Evolutionary conservation across 2,329 filamentous ascomycete species (phyloP), one percentile per base, ranked within the genome.

Genomic region (Stemphylium beticola): DNA sequence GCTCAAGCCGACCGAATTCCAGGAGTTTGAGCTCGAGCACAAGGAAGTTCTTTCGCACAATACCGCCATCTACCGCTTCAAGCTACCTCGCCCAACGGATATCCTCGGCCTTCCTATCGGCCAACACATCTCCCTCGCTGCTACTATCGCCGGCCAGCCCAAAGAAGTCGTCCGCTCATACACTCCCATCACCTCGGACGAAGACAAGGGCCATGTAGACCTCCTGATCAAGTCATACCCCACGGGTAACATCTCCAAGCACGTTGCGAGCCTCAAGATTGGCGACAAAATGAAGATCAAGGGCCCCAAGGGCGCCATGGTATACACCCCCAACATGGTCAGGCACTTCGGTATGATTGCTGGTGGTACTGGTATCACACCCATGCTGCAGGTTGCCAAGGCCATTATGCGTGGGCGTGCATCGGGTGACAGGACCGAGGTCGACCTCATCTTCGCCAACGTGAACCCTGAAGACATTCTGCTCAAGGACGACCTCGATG

Each of bases 191-290:
- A 76, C 75, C 42, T 77, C 74, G 52, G 75, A 77, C 49, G 65
- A 74, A 52, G 70, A 74, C 75, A 87, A 89, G 50, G 95, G 95
- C 76, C 89, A 91, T 83, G 92, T 99, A 78, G 95, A 98, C 78
- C 88, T 99, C 57, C 86, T 99, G 68, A 93, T 99, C 83, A 99
- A 99, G 84, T 92, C 92, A 22, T 99, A 99, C 80, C 92, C 93
- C 2, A 93, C 92, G 66, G 95, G 95, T 69, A 98, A 98, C 82
- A 98, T 99, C 83, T 96, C 91, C 76, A 93, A 92, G 81, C 84
- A 96, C 79, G 87, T 99, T 80, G 91, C 92, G 41, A 87, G 85
- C 11, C 85, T 99, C 59, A 85, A 85, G 61, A 84, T 97, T 57
- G 93, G 93, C 58, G 68, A 77, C 77, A 88, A 85, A 58, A 95